Evolutionary conservation across 805 yeast genomes (phyloP).

Genomic region (Metschnikowia continentalis): DNA sequence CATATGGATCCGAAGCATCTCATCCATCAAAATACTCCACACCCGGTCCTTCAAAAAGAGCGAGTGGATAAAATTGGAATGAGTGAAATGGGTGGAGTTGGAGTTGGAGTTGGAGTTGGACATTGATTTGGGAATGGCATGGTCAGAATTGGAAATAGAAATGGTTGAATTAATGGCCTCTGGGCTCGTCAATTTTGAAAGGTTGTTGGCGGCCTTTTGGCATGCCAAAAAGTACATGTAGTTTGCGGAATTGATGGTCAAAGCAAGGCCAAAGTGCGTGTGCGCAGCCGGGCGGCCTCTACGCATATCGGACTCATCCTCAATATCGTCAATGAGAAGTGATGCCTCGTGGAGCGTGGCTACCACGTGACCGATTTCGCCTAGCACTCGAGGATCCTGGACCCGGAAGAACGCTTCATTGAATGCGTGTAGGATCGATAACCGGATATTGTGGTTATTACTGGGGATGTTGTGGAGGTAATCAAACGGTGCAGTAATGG

Average conservation of each 20-base stretch:
- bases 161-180: too few species aligned
- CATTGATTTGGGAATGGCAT: too few species aligned
- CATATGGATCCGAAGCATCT: constrained; percentile 73
- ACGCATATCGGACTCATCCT: constrained; percentile 67
- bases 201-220: constrained; percentile 33
- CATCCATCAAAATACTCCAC: constrained; percentile 55
- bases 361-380: constrained; percentile 26
- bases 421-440: constrained; percentile 30
- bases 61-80: too few species aligned
- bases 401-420: constrained; percentile 31
- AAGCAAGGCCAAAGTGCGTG: constrained; percentile 67
- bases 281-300: constrained; percentile 83
- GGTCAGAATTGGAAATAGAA: too few species aligned
- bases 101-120: too few species aligned
- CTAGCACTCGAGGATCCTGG: constrained; percentile 19
- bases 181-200: not conserved
- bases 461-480: constrained; percentile 33
- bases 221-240: constrained; percentile 76
- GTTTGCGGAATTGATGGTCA: constrained; percentile 79
- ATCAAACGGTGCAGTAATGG: constrained; percentile 26
- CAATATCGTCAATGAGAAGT: constrained; percentile 74
- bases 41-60: not conserved
- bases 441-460: constrained; percentile 29
- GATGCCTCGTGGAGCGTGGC: constrained; percentile 35
- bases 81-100: too few species aligned